A percentile compares a stretch with the other conserved stretches of the same genome.
phyloP scores from a whole-genome alignment of 768 basidiomycete species.

The Lactarius sanguifluus region DNA sequence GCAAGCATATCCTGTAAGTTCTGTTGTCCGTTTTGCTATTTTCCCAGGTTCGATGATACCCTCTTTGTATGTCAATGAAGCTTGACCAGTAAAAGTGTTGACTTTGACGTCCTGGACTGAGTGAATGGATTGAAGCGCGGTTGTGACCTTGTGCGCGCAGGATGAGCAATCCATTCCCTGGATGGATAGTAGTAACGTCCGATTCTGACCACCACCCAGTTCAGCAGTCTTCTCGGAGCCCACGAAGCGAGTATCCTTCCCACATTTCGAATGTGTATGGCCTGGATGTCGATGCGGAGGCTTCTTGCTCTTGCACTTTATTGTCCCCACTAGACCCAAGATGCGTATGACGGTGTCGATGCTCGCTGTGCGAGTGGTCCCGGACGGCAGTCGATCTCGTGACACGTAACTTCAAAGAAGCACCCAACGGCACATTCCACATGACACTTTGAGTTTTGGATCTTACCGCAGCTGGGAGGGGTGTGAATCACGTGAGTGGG shows the following conservation, averaged over 20 bases:
- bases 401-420: neutral
- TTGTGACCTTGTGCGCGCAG: conserved; percentile 22
- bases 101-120: conserved; percentile 28
- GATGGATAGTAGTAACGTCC: conserved; percentile 13
- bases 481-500: neutral
- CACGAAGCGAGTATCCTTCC: neutral
- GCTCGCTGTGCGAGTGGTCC: neutral
- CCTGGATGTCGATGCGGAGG: neutral
- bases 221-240: conserved; percentile 8
- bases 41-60: conserved; percentile 18
- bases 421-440: neutral
- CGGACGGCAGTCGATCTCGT: neutral
- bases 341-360: neutral
- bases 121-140: conserved; percentile 23
- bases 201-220: conserved; percentile 8
- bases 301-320: neutral
- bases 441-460: neutral
- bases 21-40: conserved; percentile 20
- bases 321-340: neutral
- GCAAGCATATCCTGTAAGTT: conserved; percentile 25
- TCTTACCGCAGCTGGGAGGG: neutral
- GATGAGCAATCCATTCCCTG: conserved; percentile 29
- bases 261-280: neutral
- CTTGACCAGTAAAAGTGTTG: conserved; percentile 23
- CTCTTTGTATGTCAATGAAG: conserved; percentile 25